phyloP scores from a whole-genome alignment of 1,284 basidiomycete genomes.

The Moesziomyces antarcticus region DNA sequence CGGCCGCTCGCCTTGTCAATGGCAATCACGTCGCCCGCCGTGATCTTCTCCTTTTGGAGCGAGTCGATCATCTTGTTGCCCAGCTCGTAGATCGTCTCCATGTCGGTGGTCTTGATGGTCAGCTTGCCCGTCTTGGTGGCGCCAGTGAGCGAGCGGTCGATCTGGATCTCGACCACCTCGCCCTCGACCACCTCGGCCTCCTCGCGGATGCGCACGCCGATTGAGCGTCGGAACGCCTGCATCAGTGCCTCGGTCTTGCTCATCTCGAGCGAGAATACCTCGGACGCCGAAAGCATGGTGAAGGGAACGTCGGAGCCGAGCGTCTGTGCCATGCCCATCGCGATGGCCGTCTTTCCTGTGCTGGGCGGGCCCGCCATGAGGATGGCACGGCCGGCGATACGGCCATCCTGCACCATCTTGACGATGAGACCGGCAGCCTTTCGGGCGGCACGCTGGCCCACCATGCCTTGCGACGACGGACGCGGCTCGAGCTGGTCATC shows the following conservation, averaged over 20 bases:
- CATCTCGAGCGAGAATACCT: slow-evolving; percentile 95
- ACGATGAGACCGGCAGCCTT: slow-evolving; percentile 97
- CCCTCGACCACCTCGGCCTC: slow-evolving; percentile 98
- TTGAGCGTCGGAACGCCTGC: slow-evolving; percentile 92
- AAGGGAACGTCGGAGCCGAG: slow-evolving; percentile 94
- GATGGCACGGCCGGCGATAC: slow-evolving; percentile 93
- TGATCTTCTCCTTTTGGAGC: slow-evolving; percentile 93
- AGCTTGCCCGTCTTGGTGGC: slow-evolving; percentile 97
- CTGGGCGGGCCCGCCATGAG: slow-evolving; percentile 95
- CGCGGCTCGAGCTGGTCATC: slow-evolving; percentile 90
- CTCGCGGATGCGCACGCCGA: slow-evolving; percentile 96
- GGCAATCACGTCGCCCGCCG: slow-evolving; percentile 93
- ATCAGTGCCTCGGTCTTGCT: slow-evolving; percentile 98
- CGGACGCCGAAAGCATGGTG: slow-evolving; percentile 94
- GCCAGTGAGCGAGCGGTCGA: slow-evolving; percentile 94
- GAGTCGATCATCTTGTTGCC: slow-evolving; percentile 99
- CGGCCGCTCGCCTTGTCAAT: slow-evolving; percentile 98
- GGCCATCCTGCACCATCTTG: slow-evolving; percentile 95
- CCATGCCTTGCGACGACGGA: slow-evolving; percentile 88
- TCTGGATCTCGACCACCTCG: slow-evolving; percentile 98
- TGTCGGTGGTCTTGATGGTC: slow-evolving; percentile 98
- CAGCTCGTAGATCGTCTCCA: slow-evolving; percentile 99
- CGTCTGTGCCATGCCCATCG: slow-evolving; percentile 94
- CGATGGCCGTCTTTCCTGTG: slow-evolving; percentile 97
- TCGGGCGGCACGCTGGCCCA: slow-evolving; percentile 92